phyloP scores from a whole-genome alignment of 441 rosid genomes.

The Pelargonium citronellum region DNA sequence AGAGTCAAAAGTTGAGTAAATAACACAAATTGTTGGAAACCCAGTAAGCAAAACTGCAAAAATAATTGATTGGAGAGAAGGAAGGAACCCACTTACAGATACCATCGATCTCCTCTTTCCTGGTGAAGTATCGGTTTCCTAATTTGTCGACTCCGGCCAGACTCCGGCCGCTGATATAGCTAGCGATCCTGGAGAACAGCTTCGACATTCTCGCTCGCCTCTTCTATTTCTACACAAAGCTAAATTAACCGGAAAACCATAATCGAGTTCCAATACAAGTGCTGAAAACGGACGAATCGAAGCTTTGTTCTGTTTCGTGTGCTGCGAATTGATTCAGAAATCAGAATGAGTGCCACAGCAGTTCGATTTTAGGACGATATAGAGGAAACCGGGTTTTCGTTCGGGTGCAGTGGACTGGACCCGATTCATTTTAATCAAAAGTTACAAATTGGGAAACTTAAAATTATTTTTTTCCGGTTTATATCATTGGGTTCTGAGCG shows the following conservation, averaged over 20 bases:
- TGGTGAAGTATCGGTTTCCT: constrained; percentile 79
- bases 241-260: neutral
- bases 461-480: too few species aligned
- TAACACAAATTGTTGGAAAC: neutral
- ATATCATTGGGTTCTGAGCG: too few species aligned
- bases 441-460: too few species aligned
- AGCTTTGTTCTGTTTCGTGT: neutral
- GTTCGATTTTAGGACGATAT: neutral
- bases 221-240: neutral
- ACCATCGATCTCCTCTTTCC: constrained; percentile 76
- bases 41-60: neutral
- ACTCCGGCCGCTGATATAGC: constrained; percentile 50
- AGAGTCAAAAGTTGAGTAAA: neutral
- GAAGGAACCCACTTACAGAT: constrained; percentile 47
- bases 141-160: constrained; percentile 58
- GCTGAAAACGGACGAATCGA: neutral
- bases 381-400: neutral
- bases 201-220: constrained; percentile 44
- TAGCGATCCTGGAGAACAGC: constrained; percentile 59
- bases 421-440: neutral
- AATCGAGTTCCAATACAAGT: neutral
- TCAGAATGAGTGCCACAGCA: neutral
- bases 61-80: neutral
- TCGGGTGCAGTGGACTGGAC: neutral
- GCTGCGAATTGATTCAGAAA: constrained; percentile 2